Conservation (phyloP, 164 flowering plant species). For the Magnolia sinica region DNA sequence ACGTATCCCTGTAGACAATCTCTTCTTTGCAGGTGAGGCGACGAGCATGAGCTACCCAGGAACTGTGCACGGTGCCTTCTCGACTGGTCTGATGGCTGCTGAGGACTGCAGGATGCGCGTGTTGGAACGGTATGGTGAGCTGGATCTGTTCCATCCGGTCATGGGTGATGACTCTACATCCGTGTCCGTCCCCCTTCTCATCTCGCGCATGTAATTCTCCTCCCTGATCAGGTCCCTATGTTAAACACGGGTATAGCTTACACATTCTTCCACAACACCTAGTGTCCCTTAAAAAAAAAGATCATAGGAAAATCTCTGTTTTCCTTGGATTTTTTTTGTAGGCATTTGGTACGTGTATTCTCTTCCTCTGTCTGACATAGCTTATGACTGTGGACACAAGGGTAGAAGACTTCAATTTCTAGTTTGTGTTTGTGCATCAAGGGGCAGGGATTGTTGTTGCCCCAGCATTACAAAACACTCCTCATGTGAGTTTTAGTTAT, state of each 20-base stretch:
- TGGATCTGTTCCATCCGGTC: constrained; percentile 65
- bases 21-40: constrained; percentile 98
- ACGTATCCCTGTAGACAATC: constrained; percentile 81
- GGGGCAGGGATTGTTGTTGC: no score
- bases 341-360: neutral
- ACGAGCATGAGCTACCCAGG: constrained; percentile 76
- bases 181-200: constrained; percentile 61
- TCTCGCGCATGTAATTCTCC: constrained; percentile 68
- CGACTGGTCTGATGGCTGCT: constrained; percentile 92
- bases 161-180: constrained; percentile 54
- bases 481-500: neutral
- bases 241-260: constrained; percentile 3
- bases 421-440: no score
- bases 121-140: constrained; percentile 69
- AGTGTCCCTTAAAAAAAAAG: neutral
- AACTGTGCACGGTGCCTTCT: constrained; percentile 92
- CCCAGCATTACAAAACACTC: no score
- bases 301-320: neutral
- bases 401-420: neutral
- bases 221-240: constrained; percentile 1
- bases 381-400: neutral
- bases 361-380: constrained; percentile 2
- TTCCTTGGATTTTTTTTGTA: neutral
- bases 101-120: constrained; percentile 95
- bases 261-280: neutral